phyloP scores from a whole-genome alignment of 1,139 yeast genomes.

The Pichia inconspicua region DNA sequence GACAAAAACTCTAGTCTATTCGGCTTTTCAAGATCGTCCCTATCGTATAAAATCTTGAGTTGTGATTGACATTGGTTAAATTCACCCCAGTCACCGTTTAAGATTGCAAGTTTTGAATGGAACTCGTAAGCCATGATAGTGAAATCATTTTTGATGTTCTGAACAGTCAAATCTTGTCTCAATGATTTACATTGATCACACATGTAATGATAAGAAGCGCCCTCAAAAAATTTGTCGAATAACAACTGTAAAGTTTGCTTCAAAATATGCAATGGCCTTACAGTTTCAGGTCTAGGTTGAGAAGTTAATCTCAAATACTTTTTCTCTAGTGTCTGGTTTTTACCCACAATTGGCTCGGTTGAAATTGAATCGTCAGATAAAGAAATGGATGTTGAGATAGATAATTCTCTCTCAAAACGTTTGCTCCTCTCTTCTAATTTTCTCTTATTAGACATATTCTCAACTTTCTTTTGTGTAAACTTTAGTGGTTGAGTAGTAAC shows the following conservation, averaged over 20 bases:
- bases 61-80: conserved; percentile 93
- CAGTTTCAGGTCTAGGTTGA: conserved; percentile 79
- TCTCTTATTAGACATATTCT: neutral
- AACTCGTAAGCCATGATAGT: conserved; percentile 75
- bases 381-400: conserved; percentile 15
- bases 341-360: conserved; percentile 48
- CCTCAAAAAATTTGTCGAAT: conserved; percentile 45
- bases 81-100: conserved; percentile 81
- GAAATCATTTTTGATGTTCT: conserved; percentile 73
- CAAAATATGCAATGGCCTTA: conserved; percentile 64
- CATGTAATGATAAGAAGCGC: conserved; percentile 59
- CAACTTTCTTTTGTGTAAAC: neutral
- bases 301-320: conserved; percentile 77
- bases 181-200: conserved; percentile 88
- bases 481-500: neutral
- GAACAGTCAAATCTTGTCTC: conserved; percentile 90
- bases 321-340: conserved; percentile 61
- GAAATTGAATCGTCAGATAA: neutral
- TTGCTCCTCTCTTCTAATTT: conserved; percentile 34
- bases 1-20: conserved; percentile 57
- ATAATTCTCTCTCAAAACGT: conserved; percentile 42
- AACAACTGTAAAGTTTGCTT: conserved; percentile 51
- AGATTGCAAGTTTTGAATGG: conserved; percentile 82
- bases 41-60: conserved; percentile 51
- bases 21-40: conserved; percentile 26